Base-by-base conservation (phyloP, 2,329 filamentous ascomycete species). In the Colletotrichum sp. region DNA sequence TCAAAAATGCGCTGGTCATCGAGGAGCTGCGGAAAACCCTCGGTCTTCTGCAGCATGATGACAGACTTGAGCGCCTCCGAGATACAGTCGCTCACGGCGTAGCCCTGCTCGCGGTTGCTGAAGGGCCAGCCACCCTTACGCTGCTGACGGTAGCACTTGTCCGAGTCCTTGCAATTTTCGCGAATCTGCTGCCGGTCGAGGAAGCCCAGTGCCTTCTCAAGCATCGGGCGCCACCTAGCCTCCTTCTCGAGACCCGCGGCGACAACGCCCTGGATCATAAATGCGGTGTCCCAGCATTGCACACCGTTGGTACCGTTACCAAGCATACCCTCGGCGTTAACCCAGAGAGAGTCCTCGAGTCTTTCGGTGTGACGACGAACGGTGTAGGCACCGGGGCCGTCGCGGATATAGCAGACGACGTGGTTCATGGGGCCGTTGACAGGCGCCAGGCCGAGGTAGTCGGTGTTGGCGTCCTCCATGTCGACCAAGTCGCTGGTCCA, bases 261-360 rank as follows among this genome's bases (percentile, higher is more conserved):
- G 69, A 95, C 91, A 7, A 95, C 91, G 1, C 95, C 93, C 84
- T 98, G 96, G 39, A 98, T 95, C 21, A 94, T 87, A 82, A 99
- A 99, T 1, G 96, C 91, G 0, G 97, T 99, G 82, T 99, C 97
- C 97, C 97, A 99, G 78, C 93, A 94, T 84, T 99, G 97, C 2
- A 99, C 96, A n/a, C 97, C 97, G 80, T 99, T 99, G 10, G 97
- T 99, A 49, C 97, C 97, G 80, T 98, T 98, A 85, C 94, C 94
- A 64, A 99, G 89, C 95, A 99, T 95, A 7, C 97, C 97, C 82
- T 98, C 96, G 39, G 93, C 85, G 78, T 98, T 98, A 66, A 99
- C 89, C 96, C 97, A 99, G 34, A 99, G 85, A 77, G 93, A 98
- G 81, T 99, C 97, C 59, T 95, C 90, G 15, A 98, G 85, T 5